Conservation (phyloP, 129 eudicot genomes). For the Chrysanthemum makinoi region DNA sequence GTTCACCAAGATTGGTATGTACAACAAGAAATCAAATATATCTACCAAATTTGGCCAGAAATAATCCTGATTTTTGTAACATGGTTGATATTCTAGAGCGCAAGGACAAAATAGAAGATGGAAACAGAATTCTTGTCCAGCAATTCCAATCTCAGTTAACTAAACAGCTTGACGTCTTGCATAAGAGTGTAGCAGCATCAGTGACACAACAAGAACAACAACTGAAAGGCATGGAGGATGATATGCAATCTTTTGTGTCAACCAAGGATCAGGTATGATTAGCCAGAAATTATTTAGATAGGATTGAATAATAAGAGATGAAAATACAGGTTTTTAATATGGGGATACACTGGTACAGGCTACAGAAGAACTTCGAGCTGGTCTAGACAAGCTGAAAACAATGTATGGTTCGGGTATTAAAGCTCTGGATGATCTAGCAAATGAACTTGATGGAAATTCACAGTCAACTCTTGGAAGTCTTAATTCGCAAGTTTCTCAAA, state of each 20-base stretch:
- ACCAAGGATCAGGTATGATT: conserved; percentile 70
- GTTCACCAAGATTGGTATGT: conserved; percentile 81
- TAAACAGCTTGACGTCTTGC: conserved; percentile 83
- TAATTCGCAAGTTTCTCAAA: conserved; percentile 81
- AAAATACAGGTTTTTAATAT: neutral
- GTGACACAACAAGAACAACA: conserved; percentile 90
- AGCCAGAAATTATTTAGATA: neutral
- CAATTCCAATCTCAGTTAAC: conserved; percentile 76
- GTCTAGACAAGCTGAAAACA: conserved; percentile 59
- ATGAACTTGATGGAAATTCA: conserved; percentile 78
- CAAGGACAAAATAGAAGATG: conserved; percentile 94
- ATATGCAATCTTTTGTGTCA: conserved; percentile 89
- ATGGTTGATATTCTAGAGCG: conserved; percentile 50
- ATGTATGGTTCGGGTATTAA: conserved; percentile 85
- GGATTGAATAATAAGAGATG: neutral
- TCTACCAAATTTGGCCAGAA: neutral
- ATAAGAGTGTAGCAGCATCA: conserved; percentile 77
- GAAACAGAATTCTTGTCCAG: conserved; percentile 67
- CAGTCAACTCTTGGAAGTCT: conserved; percentile 61
- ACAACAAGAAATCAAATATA: neutral
- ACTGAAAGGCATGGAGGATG: conserved; percentile 83
- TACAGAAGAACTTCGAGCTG: conserved; percentile 73
- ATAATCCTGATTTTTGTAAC: neutral
- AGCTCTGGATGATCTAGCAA: conserved; percentile 72
- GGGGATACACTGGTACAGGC: conserved; percentile 47